These are phyloP conservation scores for Lecanicillium sp. DNA, from an alignment of 2,329 filamentous ascomycete species.

Conservation along the genomic window DNA sequence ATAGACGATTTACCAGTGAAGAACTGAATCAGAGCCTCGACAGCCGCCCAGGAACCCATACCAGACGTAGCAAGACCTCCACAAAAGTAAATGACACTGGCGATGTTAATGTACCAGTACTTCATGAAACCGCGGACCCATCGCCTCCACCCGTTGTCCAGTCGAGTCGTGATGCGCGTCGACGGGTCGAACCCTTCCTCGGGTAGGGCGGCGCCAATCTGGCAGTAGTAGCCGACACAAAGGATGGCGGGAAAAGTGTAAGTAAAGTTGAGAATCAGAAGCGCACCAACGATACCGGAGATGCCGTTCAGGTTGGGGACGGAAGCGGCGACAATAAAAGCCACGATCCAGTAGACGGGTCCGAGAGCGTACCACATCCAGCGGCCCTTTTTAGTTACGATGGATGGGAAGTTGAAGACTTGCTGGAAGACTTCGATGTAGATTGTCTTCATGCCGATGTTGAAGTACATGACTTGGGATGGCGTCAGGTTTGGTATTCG, in stretches of 20 bases:
- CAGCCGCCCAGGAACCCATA: constrained; percentile 7
- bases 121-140: constrained; percentile 5
- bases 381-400: constrained; percentile 40
- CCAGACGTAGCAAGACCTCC: constrained; percentile 4
- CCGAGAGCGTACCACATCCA: constrained; percentile 39
- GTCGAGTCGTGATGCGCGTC: background rate
- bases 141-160: constrained; percentile 1
- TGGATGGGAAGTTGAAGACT: constrained; percentile 36
- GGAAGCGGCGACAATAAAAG: constrained; percentile 44
- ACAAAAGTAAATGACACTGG: constrained; percentile 1
- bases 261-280: constrained; percentile 49
- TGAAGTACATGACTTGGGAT: constrained; percentile 42
- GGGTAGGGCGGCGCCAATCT: constrained; percentile 2
- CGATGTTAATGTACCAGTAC: constrained; percentile 1
- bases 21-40: constrained; percentile 2
- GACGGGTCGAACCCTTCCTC: constrained; percentile 4
- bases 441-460: constrained; percentile 44
- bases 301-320: constrained; percentile 43
- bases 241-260: constrained; percentile 45
- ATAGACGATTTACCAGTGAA: constrained; percentile 4
- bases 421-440: constrained; percentile 44
- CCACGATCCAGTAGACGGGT: constrained; percentile 48
- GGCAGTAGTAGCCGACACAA: constrained; percentile 1
- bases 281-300: constrained; percentile 39
- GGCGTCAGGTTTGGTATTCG: too few species aligned